phyloP scores from a whole-genome alignment of 2,329 filamentous ascomycete species.

The Colletotrichum siamense region DNA sequence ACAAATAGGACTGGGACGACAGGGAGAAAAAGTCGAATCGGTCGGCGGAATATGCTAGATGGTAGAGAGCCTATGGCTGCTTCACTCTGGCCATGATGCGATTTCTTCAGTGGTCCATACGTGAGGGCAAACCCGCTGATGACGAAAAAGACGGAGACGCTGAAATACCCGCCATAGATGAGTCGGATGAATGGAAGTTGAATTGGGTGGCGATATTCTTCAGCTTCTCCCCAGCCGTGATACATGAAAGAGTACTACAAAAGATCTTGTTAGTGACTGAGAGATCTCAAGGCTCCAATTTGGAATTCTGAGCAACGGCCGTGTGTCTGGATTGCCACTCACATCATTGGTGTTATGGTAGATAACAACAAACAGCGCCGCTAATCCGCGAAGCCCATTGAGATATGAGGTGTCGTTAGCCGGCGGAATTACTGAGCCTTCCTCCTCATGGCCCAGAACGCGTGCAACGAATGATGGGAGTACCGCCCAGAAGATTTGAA shows the following conservation, averaged over 20 bases:
- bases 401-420: constrained; percentile 52
- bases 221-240: background rate
- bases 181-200: constrained; percentile 33
- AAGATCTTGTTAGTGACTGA: constrained; percentile 21
- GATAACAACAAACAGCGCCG: constrained; percentile 59
- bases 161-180: constrained; percentile 29
- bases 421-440: background rate
- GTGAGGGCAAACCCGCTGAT: constrained; percentile 41
- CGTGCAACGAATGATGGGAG: constrained; percentile 1
- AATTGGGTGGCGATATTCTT: constrained; percentile 2
- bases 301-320: background rate
- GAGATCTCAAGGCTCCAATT: background rate
- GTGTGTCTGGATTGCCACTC: background rate
- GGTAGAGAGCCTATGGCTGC: constrained; percentile 5
- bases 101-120: constrained; percentile 31
- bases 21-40: constrained; percentile 23
- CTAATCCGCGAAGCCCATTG: constrained; percentile 62
- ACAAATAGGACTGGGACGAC: background rate
- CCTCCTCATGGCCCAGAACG: background rate
- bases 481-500: background rate
- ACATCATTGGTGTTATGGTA: constrained; percentile 48
- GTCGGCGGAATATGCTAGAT: constrained; percentile 22
- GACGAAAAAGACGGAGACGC: constrained; percentile 41
- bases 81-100: constrained; percentile 16
- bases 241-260: background rate